phyloP scores from a whole-genome alignment of 1,284 basidiomycete genomes.

The Schizophyllum amplum region DNA sequence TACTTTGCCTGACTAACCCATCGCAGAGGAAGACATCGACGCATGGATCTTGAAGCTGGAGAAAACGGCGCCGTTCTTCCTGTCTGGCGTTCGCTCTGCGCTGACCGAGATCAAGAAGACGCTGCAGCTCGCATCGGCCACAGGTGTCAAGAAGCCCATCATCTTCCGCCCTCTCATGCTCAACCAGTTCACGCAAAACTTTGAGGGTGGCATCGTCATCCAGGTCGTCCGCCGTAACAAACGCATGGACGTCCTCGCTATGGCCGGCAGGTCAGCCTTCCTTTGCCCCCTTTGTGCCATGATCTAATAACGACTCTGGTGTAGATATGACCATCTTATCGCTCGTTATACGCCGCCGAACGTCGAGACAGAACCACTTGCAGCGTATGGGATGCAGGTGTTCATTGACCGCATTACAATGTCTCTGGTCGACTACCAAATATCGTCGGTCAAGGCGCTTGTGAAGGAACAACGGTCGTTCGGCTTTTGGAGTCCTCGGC shows the following conservation, averaged over 20 bases:
- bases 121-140: slow-evolving; percentile 50
- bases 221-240: slow-evolving; percentile 67
- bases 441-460: slow-evolving; percentile 57
- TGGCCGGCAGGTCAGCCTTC: slow-evolving; percentile 61
- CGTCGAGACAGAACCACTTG: slow-evolving; percentile 41
- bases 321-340: slow-evolving; percentile 72
- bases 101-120: slow-evolving; percentile 59
- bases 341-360: slow-evolving; percentile 51
- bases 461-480: slow-evolving; percentile 77
- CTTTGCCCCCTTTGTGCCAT: background rate
- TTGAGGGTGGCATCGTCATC: slow-evolving; percentile 69
- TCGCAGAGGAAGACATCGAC: slow-evolving; percentile 56
- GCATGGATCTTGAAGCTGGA: slow-evolving; percentile 48
- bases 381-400: slow-evolving; percentile 73
- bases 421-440: slow-evolving; percentile 66
- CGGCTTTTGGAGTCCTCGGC: slow-evolving; percentile 79
- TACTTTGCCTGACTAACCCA: slow-evolving; percentile 7
- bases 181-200: slow-evolving; percentile 51
- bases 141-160: slow-evolving; percentile 57
- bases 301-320: background rate
- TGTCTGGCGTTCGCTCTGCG: slow-evolving; percentile 36
- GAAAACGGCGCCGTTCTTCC: slow-evolving; percentile 47
- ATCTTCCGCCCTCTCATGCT: slow-evolving; percentile 70
- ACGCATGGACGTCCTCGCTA: slow-evolving; percentile 66
- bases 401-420: slow-evolving; percentile 74